Base-by-base conservation (phyloP, 345 rosid genomes). In the Rhodomyrtus tomentosa region DNA sequence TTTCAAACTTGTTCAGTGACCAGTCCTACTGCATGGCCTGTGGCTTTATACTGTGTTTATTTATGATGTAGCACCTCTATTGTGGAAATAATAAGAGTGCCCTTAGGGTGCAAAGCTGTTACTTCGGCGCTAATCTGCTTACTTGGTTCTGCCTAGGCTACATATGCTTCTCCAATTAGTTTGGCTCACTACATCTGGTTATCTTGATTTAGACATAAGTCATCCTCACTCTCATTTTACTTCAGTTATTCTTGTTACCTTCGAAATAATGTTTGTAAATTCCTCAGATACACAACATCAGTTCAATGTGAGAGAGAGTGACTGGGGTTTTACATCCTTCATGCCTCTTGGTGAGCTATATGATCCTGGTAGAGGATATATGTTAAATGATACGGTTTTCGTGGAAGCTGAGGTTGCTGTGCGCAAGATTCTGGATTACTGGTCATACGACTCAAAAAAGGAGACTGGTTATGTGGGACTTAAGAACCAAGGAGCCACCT, bases 381-480 rank as follows among this genome's bases (percentile, higher is more conserved):
- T 94, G 88, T 91, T 90, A 83, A 92, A 93, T 92, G 98, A 96
- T 88, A 90, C 90, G 42, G 91, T 92, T 86, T 85, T 95, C 45
- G 89, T 96, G 82, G 99, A 96, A 92, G 99, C 99, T 89, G 99
- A 96, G 90, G 98, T 96, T 85, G 91, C 85, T 88, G 98, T 95
- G 29, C 97, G 97, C 82, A 94, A 93, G 89, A 88, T 93, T 88
- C 84, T 92, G 85, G 99, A 96, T 91, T 93, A 96, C 87, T 96
- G 99, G 99, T 89, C 99, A 45, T 93, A 96, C 59, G 96, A 96
- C 91, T 96, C 99, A 24, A 96, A 95, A 87, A 96, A 96, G 90
- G 99, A 96, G 92, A 96, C 99, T 32, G 99, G 99, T 49, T 96
- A 91, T 91, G 99, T 96, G 85, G 99, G 99, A 73, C 96, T 96